Percentiles rank a stretch among this genome's conserved stretches.
Evolutionary conservation across 1,139 yeast genomes (phyloP).

Genomic region (Ogataea hybrid): DNA sequence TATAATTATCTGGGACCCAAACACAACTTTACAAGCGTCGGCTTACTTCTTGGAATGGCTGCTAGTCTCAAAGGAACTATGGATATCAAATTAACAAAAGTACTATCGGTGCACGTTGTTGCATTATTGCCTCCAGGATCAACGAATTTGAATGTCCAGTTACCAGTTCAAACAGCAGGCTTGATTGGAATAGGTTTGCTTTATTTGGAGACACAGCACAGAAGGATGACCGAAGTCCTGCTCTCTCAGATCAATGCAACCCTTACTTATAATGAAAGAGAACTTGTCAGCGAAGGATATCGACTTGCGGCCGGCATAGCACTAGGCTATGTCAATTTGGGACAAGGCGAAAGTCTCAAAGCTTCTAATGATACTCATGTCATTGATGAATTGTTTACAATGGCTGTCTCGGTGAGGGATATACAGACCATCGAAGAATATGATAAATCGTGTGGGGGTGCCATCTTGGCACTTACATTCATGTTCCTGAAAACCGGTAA

Average conservation of each 20-base stretch:
- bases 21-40: slow-evolving; percentile 81
- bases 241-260: slow-evolving; percentile 63
- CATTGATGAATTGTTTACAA: slow-evolving; percentile 59
- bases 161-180: slow-evolving; percentile 89
- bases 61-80: slow-evolving; percentile 82
- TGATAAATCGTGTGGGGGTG: slow-evolving; percentile 80
- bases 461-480: slow-evolving; percentile 71
- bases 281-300: slow-evolving; percentile 73
- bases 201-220: slow-evolving; percentile 73
- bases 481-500: slow-evolving; percentile 72
- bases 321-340: slow-evolving; percentile 82
- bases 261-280: slow-evolving; percentile 55
- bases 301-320: slow-evolving; percentile 87
- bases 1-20: slow-evolving; percentile 93
- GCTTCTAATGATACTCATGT: slow-evolving; percentile 70
- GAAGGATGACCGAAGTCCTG: slow-evolving; percentile 83
- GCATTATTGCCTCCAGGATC: slow-evolving; percentile 92
- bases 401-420: slow-evolving; percentile 66
- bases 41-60: slow-evolving; percentile 86
- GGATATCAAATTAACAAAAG: slow-evolving; percentile 87
- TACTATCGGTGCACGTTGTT: slow-evolving; percentile 88
- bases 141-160: slow-evolving; percentile 80
- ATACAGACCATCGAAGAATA: slow-evolving; percentile 61
- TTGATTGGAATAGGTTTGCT: slow-evolving; percentile 85
- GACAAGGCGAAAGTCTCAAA: slow-evolving; percentile 64